Percentiles rank a stretch among this genome's conserved stretches.
These are phyloP conservation scores for Seiridium unicorne DNA, from an alignment of 2,329 filamentous ascomycete genomes.

Conservation along the genomic window DNA sequence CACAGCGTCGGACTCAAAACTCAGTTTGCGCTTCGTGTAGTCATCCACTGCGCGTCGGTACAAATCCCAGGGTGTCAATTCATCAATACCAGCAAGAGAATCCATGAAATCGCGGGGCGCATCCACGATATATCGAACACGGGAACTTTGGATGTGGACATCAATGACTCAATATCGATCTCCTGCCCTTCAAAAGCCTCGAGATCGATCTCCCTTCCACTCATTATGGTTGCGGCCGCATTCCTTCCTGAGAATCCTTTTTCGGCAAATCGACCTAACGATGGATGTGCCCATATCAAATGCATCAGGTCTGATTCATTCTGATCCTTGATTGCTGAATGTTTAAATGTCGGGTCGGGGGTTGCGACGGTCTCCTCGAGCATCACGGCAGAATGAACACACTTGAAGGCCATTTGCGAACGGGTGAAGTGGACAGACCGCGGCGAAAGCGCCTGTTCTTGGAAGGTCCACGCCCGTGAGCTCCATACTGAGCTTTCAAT, in stretches of 20 bases:
- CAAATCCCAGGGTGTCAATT: not conserved
- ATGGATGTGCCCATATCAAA: not conserved
- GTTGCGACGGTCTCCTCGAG: not conserved
- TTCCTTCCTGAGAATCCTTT: not conserved
- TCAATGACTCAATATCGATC: not conserved
- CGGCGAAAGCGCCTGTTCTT: not conserved
- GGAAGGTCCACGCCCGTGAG: not conserved
- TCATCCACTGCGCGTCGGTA: not conserved
- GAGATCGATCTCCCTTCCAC: not conserved
- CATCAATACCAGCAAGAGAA: not conserved
- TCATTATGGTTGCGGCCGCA: not conserved
- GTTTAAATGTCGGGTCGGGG: not conserved
- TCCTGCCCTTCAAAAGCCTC: not conserved
- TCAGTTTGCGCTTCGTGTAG: not conserved
- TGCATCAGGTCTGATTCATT: not conserved
- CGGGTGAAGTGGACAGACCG: not conserved
- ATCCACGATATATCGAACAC: not conserved
- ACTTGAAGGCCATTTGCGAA: not conserved
- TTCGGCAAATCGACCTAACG: not conserved
- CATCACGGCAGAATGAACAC: not conserved
- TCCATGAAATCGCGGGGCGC: not conserved
- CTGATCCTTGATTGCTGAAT: not conserved
- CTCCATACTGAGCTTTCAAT: not conserved
- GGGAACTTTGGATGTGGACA: not conserved
- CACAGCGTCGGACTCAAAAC: not conserved